A percentile compares a stretch with the other conserved stretches of the same genome.
Conservation (phyloP, 257 asterid genomes). For the Schizonepeta tenuifolia region DNA sequence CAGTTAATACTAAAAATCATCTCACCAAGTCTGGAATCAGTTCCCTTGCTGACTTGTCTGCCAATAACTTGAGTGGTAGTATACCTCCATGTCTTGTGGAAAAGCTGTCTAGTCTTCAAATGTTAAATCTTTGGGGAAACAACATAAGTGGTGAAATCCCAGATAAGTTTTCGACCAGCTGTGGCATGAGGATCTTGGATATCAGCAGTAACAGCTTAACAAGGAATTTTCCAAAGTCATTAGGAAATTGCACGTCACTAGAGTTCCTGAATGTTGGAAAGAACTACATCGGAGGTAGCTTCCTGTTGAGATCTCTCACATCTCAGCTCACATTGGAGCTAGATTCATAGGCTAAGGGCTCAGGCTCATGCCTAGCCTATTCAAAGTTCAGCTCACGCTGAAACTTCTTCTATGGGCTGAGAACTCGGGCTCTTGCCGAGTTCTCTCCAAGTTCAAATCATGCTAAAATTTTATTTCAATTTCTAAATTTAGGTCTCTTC, state of each 20-base stretch:
- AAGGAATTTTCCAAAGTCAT: conserved; percentile 40
- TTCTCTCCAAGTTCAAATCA: no score
- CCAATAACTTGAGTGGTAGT: conserved; percentile 23
- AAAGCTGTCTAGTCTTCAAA: not conserved
- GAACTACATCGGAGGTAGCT: conserved; percentile 35
- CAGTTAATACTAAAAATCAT: no score
- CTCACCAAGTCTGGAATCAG: no score
- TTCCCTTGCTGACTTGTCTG: conserved; percentile 39
- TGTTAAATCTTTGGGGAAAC: conserved; percentile 34
- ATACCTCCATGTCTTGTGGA: conserved; percentile 38
- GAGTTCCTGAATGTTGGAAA: conserved; percentile 48
- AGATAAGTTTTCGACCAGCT: conserved; percentile 4
- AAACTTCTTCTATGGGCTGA: no score
- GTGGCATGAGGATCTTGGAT: conserved; percentile 31
- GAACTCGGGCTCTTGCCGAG: no score
- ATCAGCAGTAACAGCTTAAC: conserved; percentile 29
- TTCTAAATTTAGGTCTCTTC: no score
- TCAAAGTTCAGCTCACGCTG: no score
- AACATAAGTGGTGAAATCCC: conserved; percentile 33
- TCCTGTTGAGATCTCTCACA: no score
- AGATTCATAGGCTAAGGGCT: no score
- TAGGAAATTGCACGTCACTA: conserved; percentile 43
- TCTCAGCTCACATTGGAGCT: no score
- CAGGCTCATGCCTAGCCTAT: no score
- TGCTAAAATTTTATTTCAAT: no score